Percentiles rank a stretch among this genome's conserved stretches.
These are phyloP conservation scores for Neonectria coccinea DNA, from an alignment of 2,329 filamentous ascomycete species.

Conservation along the genomic window DNA sequence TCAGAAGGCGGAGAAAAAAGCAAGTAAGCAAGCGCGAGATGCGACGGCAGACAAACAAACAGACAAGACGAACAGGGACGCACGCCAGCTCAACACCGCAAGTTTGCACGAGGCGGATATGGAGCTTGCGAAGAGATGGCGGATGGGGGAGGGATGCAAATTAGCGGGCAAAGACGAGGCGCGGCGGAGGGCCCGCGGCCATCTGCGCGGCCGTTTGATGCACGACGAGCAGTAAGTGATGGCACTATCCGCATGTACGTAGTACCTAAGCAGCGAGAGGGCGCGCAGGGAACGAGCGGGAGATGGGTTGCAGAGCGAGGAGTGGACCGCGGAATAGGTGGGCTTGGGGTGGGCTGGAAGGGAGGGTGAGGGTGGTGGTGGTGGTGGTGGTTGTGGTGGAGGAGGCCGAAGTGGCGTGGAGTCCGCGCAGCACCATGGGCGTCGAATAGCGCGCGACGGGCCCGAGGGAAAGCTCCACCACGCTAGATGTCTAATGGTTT, in stretches of 20 bases:
- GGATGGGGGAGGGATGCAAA: constrained; percentile 22
- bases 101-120: constrained; percentile 26
- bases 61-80: constrained; percentile 4
- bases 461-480: constrained; percentile 31
- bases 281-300: constrained; percentile 7
- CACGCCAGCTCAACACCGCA: constrained; percentile 41
- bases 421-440: constrained; percentile 34
- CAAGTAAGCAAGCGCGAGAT: constrained; percentile 43
- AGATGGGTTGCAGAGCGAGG: not conserved
- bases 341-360: not conserved
- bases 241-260: not conserved
- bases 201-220: constrained; percentile 15
- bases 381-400: constrained; percentile 33
- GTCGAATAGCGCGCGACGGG: constrained; percentile 43
- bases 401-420: constrained; percentile 39
- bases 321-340: constrained; percentile 2
- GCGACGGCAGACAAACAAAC: constrained; percentile 19
- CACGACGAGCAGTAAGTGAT: constrained; percentile 10
- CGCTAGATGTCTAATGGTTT: constrained; percentile 28
- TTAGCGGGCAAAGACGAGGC: constrained; percentile 33
- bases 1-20: constrained; percentile 23
- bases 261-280: not conserved
- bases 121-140: not conserved
- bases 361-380: not conserved
- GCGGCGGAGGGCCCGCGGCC: constrained; percentile 13